Base-by-base conservation (phyloP, 305 asterid species). In the Plantago lanceolata region DNA sequence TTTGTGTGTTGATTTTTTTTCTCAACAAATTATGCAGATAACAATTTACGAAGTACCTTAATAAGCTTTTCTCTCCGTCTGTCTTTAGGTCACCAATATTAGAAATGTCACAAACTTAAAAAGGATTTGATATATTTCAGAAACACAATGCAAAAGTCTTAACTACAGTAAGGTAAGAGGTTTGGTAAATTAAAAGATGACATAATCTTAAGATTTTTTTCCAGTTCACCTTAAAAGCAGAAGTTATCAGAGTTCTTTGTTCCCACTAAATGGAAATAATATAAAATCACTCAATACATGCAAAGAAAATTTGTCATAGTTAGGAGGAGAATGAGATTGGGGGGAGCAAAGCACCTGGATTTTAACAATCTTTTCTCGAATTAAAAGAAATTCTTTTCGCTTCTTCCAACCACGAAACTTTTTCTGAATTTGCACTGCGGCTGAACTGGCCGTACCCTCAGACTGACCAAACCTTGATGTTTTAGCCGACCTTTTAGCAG, bases 391-490 rank as follows among this genome's bases (percentile, higher is more conserved):
- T 49, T 88, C 97, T 70, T 78, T 86, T 26, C 97, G 80, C 80
- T 82, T 85, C 80, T 82, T 88, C 96, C 96, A 94, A 59, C 97
- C 94, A 50, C 97, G 99, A 53, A 73, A 93, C 76, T 84, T 89
- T 64, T 89, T 93, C 87, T 93, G 99, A 67, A 93, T 93, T 61
- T 69, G 80, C 64, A 73, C 31, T 40, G 97, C 99, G 72, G 97
- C 99, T 68, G 84, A 79, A 75, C 79, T 82, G 73, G 76, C 75
- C 82, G 33, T 63, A 47, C 82, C 75, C 57, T 79, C 84, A 67
- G 76, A 49, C 57, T 71, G 79, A 61, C 86, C 78, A 55, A 72
- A 62, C 79, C 90, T 84, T 64, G 82, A 76, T 45, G 81, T 55
- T 77, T 64, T 85, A 66, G 73, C 14, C 44, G 61, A 19, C 24